Evolutionary conservation across 495 filamentous ascomycete species (phyloP).

Genomic region (Jackrogersella minutella): DNA sequence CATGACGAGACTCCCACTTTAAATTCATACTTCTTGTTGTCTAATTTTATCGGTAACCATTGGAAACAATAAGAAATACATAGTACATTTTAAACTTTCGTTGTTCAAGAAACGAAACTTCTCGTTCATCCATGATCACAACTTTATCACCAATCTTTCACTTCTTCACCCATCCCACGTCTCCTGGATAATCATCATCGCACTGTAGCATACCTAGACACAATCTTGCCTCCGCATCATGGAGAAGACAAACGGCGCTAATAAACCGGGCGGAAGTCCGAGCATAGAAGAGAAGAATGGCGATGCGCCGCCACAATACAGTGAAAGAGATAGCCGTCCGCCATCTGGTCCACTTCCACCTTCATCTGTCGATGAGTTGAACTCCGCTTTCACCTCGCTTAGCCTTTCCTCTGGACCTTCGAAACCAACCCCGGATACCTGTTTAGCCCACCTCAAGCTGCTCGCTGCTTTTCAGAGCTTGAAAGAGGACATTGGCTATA

Average conservation of each 20-base stretch:
- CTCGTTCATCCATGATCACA: background rate
- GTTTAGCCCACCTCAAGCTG: slow-evolving; percentile 79
- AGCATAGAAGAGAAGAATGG: slow-evolving; percentile 11
- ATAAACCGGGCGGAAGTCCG: background rate
- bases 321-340: slow-evolving; percentile 6
- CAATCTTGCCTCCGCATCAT: background rate
- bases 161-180: background rate
- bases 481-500: slow-evolving; percentile 69
- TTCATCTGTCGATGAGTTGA: slow-evolving; percentile 43
- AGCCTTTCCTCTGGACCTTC: slow-evolving; percentile 38
- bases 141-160: background rate
- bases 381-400: slow-evolving; percentile 54
- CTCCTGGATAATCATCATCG: background rate
- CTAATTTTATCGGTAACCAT: background rate
- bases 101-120: background rate
- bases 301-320: slow-evolving; percentile 42
- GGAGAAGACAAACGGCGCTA: background rate
- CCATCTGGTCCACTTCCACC: slow-evolving; percentile 1
- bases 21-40: background rate
- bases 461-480: slow-evolving; percentile 73
- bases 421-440: slow-evolving; percentile 53
- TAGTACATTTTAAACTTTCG: background rate
- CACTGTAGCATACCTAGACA: background rate
- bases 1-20: background rate
- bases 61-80: background rate